phyloP scores from a whole-genome alignment of 78 protist genomes.

The Bodo saltans region DNA sequence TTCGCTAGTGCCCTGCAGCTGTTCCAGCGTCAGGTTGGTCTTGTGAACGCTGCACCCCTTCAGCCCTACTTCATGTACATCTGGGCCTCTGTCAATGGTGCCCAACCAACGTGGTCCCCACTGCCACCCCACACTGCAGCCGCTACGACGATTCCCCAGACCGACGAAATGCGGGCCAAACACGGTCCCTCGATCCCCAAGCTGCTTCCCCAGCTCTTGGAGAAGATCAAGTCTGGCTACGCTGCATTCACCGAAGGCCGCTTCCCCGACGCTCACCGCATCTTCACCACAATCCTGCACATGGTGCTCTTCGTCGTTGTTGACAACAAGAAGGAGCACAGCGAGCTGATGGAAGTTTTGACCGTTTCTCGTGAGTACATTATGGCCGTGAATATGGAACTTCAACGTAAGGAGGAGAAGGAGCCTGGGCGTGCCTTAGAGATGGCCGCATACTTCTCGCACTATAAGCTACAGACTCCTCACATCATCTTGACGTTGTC shows the following conservation, averaged over 20 bases:
- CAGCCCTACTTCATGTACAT: slow-evolving; percentile 49
- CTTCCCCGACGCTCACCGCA: not conserved
- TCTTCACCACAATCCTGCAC: not conserved
- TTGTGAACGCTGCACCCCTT: slow-evolving; percentile 80
- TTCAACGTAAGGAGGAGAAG: not conserved
- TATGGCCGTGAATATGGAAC: not conserved
- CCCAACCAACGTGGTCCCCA: not conserved
- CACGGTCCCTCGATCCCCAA: not conserved
- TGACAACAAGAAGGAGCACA: not conserved
- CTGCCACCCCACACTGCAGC: slow-evolving; percentile 3
- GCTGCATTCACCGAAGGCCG: not conserved
- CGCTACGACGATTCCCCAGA: not conserved
- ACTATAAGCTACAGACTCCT: slow-evolving; percentile 5
- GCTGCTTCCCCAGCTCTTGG: not conserved
- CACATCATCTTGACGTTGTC: not conserved
- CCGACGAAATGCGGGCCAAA: not conserved
- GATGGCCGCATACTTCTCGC: slow-evolving; percentile 27
- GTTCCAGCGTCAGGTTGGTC: slow-evolving; percentile 73
- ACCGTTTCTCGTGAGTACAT: not conserved
- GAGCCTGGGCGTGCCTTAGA: not conserved
- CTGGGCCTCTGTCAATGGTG: slow-evolving; percentile 24
- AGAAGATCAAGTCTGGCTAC: not conserved
- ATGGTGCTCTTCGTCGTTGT: not conserved
- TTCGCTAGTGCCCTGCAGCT: slow-evolving; percentile 79
- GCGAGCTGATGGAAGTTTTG: not conserved